Evolutionary conservation across 495 filamentous ascomycete species (phyloP).

Genomic region (Xylaria longipes): DNA sequence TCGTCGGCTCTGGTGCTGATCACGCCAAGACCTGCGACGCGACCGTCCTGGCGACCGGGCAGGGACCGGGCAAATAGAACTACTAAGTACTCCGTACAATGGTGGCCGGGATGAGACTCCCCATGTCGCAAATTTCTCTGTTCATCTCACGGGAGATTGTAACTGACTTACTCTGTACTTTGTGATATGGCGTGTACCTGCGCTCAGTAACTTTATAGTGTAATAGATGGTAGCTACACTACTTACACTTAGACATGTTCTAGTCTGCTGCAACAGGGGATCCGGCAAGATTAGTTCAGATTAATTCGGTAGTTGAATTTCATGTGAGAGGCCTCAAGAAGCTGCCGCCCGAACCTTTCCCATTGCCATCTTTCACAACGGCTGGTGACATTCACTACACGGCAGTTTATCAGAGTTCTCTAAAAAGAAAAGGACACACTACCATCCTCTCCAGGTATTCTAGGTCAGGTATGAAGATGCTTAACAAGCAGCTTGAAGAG

Average conservation of each 20-base stretch:
- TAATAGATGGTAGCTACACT: not conserved
- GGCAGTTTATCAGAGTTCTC: not conserved
- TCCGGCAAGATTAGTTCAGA: not conserved
- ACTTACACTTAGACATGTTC: not conserved
- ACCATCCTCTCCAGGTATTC: not conserved
- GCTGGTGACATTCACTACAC: not conserved
- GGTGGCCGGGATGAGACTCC: not conserved
- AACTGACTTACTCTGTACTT: too few relatives aligned
- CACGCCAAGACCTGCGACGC: constrained; percentile 19
- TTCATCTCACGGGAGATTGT: not conserved
- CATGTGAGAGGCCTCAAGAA: not conserved
- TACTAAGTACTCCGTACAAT: too few relatives aligned
- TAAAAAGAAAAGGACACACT: not conserved
- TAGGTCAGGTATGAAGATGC: not conserved
- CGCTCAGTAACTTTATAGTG: not conserved
- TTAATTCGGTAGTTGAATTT: not conserved
- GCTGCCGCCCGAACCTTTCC: not conserved
- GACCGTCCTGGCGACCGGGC: not conserved
- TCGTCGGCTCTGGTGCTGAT: not conserved
- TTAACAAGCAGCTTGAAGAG: not conserved
- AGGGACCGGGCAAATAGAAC: too few relatives aligned
- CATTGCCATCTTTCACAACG: not conserved
- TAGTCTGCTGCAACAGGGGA: not conserved
- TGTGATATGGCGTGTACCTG: constrained; percentile 10
- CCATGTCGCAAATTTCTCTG: constrained; percentile 5